phyloP scores from a whole-genome alignment of 31 red algal genomes.

The Asparagopsis taxiformis region DNA sequence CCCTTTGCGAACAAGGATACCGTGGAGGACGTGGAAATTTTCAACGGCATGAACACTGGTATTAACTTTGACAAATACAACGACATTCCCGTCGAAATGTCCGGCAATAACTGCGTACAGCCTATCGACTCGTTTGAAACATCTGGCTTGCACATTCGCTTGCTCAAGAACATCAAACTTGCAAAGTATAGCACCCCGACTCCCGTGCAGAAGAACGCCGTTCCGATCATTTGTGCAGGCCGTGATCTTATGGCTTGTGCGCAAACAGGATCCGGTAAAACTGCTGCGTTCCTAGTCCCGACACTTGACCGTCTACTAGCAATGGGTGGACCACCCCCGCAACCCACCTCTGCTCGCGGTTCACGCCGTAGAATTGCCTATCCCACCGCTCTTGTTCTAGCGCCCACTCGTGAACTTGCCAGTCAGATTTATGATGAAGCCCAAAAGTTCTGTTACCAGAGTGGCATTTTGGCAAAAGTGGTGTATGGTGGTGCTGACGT shows the following conservation, averaged over 20 bases:
- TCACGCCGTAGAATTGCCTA: conserved; percentile 50
- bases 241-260: conserved; percentile 98
- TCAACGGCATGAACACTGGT: conserved; percentile 87
- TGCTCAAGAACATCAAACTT: conserved; percentile 90
- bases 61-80: conserved; percentile 99
- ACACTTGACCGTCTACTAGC: conserved; percentile 81
- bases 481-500: too few relatives aligned
- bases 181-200: conserved; percentile 93
- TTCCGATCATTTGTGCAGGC: conserved; percentile 73
- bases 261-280: too few relatives aligned
- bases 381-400: conserved; percentile 87
- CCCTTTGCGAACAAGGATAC: conserved; percentile 71
- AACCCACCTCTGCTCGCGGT: conserved; percentile 24
- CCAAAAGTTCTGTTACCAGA: conserved; percentile 92
- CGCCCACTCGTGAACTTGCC: conserved; percentile 97
- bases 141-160: conserved; percentile 70
- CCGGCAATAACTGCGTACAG: conserved; percentile 71
- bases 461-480: conserved; percentile 84
- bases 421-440: conserved; percentile 94
- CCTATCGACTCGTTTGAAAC: conserved; percentile 75
- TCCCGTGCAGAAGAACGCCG: conserved; percentile 94
- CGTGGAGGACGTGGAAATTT: conserved; percentile 64
- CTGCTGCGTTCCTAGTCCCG: too few relatives aligned
- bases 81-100: conserved; percentile 97
- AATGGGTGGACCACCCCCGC: conserved; percentile 75